phyloP scores from a whole-genome alignment of 169 alveolate genomes.

The Plasmodium vivax region DNA sequence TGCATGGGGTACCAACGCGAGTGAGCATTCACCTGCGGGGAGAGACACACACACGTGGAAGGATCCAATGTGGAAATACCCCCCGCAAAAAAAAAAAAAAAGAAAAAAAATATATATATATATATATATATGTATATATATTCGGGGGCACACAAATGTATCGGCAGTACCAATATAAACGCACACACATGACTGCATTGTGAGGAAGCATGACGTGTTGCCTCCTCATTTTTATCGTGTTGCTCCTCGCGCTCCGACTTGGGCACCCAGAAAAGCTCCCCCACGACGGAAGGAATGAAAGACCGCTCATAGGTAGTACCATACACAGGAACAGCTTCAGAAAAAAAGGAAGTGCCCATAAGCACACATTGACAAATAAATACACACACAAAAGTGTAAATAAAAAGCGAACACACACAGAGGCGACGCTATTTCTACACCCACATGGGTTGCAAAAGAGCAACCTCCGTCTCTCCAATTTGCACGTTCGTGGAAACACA shows the following conservation, averaged over 20 bases:
- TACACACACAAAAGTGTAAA: not conserved
- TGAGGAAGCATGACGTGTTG: not conserved
- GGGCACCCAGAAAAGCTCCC: not conserved
- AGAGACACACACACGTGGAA: not conserved
- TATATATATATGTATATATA: not conserved
- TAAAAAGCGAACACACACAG: not conserved
- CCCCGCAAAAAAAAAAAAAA: not conserved
- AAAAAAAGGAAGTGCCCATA: not conserved
- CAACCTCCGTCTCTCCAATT: slow-evolving; percentile 3
- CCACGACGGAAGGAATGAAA: not conserved
- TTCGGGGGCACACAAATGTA: not conserved
- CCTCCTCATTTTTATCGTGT: not conserved
- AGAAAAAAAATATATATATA: not conserved
- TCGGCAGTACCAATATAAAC: not conserved
- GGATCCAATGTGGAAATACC: not conserved
- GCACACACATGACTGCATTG: not conserved
- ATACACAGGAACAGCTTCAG: not conserved
- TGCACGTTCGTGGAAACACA: slow-evolving; percentile 76
- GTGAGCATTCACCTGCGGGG: not conserved
- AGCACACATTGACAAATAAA: not conserved
- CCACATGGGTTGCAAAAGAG: not conserved
- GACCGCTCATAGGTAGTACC: not conserved
- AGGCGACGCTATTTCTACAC: not conserved
- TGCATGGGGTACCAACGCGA: not conserved
- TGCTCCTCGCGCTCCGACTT: not conserved